Evolutionary conservation across 2,329 filamentous ascomycete species (phyloP).

Genomic region (Colletotrichum eleusines): DNA sequence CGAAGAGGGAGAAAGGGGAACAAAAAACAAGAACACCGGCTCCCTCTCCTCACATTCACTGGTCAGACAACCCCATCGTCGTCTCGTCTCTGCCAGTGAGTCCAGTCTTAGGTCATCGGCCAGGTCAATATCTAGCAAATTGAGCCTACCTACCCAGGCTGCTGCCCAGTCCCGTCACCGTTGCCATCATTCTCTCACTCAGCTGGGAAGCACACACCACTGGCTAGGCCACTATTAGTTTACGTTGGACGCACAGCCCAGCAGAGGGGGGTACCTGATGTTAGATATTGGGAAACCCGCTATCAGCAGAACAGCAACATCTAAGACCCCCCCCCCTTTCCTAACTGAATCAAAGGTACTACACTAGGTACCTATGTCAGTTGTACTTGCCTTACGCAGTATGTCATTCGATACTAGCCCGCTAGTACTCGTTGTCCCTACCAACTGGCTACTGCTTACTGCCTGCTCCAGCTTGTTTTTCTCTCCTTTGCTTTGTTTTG

Average conservation of each 20-base stretch:
- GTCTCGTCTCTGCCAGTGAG: conserved; percentile 17
- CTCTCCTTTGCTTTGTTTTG: not conserved
- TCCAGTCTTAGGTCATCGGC: conserved; percentile 24
- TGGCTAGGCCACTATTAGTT: not conserved
- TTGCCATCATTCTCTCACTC: conserved; percentile 22
- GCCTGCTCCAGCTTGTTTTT: not conserved
- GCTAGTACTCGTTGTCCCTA: not conserved
- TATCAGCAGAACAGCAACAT: conserved; percentile 27
- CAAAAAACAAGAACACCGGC: conserved; percentile 37
- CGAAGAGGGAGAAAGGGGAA: not conserved
- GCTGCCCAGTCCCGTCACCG: conserved; percentile 17
- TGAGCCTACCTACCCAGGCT: conserved; percentile 14
- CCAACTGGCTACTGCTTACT: not conserved
- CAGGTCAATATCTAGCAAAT: conserved; percentile 22
- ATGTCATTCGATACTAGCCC: not conserved
- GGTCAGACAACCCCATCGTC: conserved; percentile 26
- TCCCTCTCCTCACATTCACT: conserved; percentile 27
- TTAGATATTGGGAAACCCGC: conserved; percentile 19
- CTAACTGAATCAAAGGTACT: conserved; percentile 11
- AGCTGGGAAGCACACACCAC: conserved; percentile 26
- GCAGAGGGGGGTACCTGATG: conserved; percentile 9
- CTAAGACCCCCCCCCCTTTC: conserved; percentile 18
- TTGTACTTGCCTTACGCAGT: not conserved
- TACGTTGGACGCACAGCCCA: conserved; percentile 18
- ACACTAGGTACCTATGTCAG: not conserved